These are phyloP conservation scores for Kwoniella pini DNA, from an alignment of 768 basidiomycete genomes.

Conservation along the genomic window DNA sequence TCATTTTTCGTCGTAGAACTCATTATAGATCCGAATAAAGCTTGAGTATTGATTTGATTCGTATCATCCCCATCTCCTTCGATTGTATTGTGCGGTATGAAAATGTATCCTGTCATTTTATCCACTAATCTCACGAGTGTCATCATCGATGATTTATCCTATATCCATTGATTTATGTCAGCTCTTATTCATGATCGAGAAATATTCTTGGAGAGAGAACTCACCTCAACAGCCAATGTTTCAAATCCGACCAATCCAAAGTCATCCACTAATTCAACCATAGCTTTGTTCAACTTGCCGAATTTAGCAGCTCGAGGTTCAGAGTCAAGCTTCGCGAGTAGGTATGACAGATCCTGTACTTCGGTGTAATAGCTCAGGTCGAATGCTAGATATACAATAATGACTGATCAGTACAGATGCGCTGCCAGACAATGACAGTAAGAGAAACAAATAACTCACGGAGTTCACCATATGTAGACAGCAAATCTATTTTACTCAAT, in stretches of 20 bases:
- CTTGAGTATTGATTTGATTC: slow-evolving; percentile 63
- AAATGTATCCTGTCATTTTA: slow-evolving; percentile 88
- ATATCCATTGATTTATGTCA: neutral
- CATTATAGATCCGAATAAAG: slow-evolving; percentile 65
- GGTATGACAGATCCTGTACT: slow-evolving; percentile 89
- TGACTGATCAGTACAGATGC: too few species aligned
- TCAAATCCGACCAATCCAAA: slow-evolving; percentile 92
- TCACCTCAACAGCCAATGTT: slow-evolving; percentile 90
- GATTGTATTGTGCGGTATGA: slow-evolving; percentile 61
- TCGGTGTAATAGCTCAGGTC: slow-evolving; percentile 98
- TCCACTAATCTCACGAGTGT: slow-evolving; percentile 81
- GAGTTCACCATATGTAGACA: slow-evolving; percentile 84
- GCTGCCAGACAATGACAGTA: too few species aligned
- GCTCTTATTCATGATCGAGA: too few species aligned
- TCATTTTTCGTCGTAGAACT: slow-evolving; percentile 46
- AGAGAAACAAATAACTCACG: slow-evolving; percentile 59
- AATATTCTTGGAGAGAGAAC: too few species aligned
- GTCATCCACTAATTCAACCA: slow-evolving; percentile 91
- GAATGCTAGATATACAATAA: slow-evolving; percentile 74
- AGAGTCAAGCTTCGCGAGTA: slow-evolving; percentile 68
- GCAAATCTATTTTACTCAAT: slow-evolving; percentile 90
- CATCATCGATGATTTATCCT: slow-evolving; percentile 96
- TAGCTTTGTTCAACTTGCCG: slow-evolving; percentile 77
- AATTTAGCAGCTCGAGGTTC: slow-evolving; percentile 67
- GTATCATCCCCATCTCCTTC: slow-evolving; percentile 12